These are phyloP conservation scores for Tylopilus balloui DNA, from an alignment of 768 basidiomycete genomes.

Conservation along the genomic window DNA sequence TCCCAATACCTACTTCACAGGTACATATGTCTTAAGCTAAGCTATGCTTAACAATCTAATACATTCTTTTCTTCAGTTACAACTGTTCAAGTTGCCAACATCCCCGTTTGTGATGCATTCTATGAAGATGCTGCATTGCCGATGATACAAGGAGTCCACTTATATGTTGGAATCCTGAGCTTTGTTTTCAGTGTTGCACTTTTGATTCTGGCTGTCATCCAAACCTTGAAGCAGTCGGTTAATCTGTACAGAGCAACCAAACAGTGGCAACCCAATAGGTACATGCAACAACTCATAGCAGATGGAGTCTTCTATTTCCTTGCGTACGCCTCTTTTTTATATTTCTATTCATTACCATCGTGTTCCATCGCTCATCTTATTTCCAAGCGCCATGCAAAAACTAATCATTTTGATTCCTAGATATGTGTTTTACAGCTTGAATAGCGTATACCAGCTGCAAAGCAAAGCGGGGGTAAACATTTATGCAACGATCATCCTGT, in stretches of 20 bases:
- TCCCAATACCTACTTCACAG: not conserved
- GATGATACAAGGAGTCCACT: not conserved
- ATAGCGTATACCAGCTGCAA: too few relatives aligned
- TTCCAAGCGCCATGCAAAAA: not conserved
- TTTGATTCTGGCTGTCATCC: not conserved
- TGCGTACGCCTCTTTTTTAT: not conserved
- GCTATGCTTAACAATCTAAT: not conserved
- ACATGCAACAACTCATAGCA: not conserved
- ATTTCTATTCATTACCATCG: too few relatives aligned
- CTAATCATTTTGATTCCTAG: not conserved
- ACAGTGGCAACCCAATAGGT: not conserved
- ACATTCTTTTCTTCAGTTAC: not conserved
- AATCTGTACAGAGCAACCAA: not conserved
- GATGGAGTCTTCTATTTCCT: slow-evolving; percentile 9
- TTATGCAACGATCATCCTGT: not conserved
- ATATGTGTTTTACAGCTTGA: not conserved
- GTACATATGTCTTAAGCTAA: not conserved
- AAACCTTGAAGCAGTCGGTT: slow-evolving; percentile 1
- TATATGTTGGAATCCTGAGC: not conserved
- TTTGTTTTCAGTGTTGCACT: not conserved
- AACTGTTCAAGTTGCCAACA: not conserved
- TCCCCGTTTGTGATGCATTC: not conserved
- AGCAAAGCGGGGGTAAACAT: too few relatives aligned
- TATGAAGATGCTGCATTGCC: not conserved
- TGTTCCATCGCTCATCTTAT: not conserved